Base-by-base conservation (phyloP, 2,329 filamentous ascomycete genomes). In the Aspergillus sp. region DNA sequence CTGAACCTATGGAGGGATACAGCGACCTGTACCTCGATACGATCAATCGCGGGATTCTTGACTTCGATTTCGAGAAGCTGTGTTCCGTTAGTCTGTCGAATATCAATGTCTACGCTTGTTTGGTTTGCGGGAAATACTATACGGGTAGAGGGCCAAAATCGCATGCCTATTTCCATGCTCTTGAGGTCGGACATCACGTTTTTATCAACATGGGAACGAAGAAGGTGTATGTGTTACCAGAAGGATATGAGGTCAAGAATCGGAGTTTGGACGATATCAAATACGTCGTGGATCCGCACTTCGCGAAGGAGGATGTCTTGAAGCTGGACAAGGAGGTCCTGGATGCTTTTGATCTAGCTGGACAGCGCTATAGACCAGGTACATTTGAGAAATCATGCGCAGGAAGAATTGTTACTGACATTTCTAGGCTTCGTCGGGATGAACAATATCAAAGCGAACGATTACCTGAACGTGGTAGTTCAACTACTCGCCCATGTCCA, bases 361-460 rank as follows among this genome's bases (percentile, higher is more conserved):
- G 89, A 53, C 88, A 86, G 68, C 83, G 86, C 65, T 98, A 98
- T 71, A 85, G 85, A 56, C 93, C 93, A 17, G 91, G 70, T 73
- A 60, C 57, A 58, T 48, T 12, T 20, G 3, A 13, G 15, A 5
- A 15, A 35, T 7, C 2, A 13, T 33, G n/a, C 10, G 15, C 32
- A 17, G 3, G 3, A 12, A 43, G 35, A 19, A 5, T 17, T 17
- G 32, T 17, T 33, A 47, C 49, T 54, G 6, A 50, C 45, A 48
- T 46, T 22, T 12, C n/a, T 46, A 73, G 73, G 93, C 5, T 98
- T 90, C 65, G 89, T 98, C 52, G 93, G 93, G 56, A 94, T 98
- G 88, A 98, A 98, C 78, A 98, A 98, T 72, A 96, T 98, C 77
- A 98, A 98, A 70, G 89, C 93, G 49, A 98, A 98, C 72, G 93